Evolutionary conservation across 2,329 filamentous ascomycete genomes (phyloP).

Genomic region (Alternaria gaisen): DNA sequence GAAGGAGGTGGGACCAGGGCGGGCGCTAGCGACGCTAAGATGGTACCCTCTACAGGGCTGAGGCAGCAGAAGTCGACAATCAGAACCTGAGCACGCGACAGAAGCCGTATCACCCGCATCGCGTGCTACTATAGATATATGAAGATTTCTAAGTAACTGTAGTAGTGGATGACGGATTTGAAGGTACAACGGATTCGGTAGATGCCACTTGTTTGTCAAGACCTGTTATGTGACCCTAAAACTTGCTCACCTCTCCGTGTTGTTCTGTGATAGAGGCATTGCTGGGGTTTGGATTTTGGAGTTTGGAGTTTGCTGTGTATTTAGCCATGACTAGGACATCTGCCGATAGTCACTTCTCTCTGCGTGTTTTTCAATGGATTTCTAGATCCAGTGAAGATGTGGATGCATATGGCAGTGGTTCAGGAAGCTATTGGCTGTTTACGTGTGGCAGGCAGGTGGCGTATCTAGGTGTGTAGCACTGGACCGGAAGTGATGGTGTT

Average conservation of each 20-base stretch:
- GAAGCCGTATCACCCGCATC: background rate
- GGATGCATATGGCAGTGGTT: background rate
- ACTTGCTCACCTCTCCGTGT: background rate
- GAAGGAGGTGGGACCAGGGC: slow-evolving; percentile 11
- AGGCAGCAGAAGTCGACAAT: background rate
- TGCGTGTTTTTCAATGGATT: background rate
- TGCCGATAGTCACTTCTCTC: background rate
- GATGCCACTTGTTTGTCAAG: background rate
- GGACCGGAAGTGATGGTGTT: background rate
- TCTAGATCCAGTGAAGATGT: background rate
- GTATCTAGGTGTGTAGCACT: background rate
- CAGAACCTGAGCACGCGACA: slow-evolving; percentile 3
- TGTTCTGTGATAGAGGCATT: background rate
- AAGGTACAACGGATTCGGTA: background rate
- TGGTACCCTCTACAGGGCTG: background rate
- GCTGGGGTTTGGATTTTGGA: background rate
- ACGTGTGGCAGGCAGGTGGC: background rate
- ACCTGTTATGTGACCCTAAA: background rate
- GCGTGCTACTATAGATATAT: background rate
- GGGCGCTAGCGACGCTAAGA: slow-evolving; percentile 10
- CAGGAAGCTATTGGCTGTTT: background rate
- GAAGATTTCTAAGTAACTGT: background rate
- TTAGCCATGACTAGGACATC: background rate
- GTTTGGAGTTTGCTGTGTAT: background rate
- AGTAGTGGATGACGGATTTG: background rate